These are phyloP conservation scores for Lipomyces lipofer DNA, from an alignment of 805 yeast species.

Conservation along the genomic window DNA sequence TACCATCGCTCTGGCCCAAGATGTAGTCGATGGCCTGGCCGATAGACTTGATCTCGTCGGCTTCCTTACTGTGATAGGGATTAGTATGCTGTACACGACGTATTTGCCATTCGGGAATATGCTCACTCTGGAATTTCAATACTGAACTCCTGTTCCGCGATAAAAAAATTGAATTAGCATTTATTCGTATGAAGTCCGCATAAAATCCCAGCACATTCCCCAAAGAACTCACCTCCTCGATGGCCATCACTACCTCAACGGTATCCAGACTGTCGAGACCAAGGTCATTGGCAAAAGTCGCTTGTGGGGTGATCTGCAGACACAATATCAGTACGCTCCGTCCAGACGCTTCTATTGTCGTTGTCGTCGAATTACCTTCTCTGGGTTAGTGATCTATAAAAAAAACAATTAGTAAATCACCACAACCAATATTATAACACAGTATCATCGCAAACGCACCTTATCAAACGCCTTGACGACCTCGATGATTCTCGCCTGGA, in stretches of 20 bases:
- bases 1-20: conserved; percentile 52
- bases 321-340: background rate
- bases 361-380: conserved; percentile 31
- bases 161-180: no score
- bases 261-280: conserved; percentile 94
- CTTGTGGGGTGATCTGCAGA: conserved; percentile 43
- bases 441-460: conserved; percentile 36
- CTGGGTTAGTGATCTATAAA: conserved; percentile 30
- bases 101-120: background rate
- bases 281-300: conserved; percentile 54
- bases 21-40: conserved; percentile 91
- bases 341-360: background rate
- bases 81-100: conserved; percentile 13
- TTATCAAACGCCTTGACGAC: conserved; percentile 70
- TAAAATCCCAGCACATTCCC: background rate
- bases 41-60: conserved; percentile 90
- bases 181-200: background rate
- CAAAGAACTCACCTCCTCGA: conserved; percentile 95
- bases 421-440: background rate
- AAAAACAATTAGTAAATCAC: background rate
- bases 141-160: conserved; percentile 61
- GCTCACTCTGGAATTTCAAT: conserved; percentile 72
- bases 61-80: conserved; percentile 56
- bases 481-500: conserved; percentile 75
- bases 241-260: conserved; percentile 92